Base-by-base conservation (phyloP, 2,329 filamentous ascomycete species). In the Verticillium dahliae region DNA sequence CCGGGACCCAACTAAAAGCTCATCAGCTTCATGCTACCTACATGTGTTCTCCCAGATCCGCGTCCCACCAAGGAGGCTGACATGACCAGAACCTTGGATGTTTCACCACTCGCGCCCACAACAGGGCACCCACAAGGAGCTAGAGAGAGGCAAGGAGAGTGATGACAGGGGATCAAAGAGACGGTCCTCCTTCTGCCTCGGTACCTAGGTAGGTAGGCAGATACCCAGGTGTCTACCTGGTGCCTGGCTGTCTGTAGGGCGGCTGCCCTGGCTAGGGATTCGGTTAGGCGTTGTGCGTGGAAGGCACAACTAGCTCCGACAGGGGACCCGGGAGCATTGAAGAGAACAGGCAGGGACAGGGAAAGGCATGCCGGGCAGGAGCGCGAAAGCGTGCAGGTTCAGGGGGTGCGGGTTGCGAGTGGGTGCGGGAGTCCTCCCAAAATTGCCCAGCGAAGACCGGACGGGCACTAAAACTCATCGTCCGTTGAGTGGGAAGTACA, bases 381-480 rank as follows among this genome's bases (percentile, higher is more conserved):
- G 45, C 45, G 41, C 41, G 15, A 50, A 50, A 50, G 15, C 41
- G 41, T 50, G 18, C 45, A 52, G 45, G 45, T 52, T 52, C 45
- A 52, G 18, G 45, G 45, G 45, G 45, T 31, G 18, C 18, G n/a
- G n/a, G 45, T 52, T 52, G 45, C 18, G 45, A 18, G 45, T 52
- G n/a, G 18, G 18, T 52, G 18, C 45, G 45, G 45, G 45, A 52
- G 45, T 37, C 37, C 56, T 50, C 52, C 60, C 39, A 63, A 60
- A 60, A 56, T 56, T 31, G 33, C 38, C 50, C 57, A 63, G 61
- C 50, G 56, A 57, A 59, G 33, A 35, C 15, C 52, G 34, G 52
- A 60, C 62, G 57, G 62, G 52, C 60, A 61, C 57, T 61, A 61
- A 58, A 38, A 61, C 27, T 35, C 31, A 57, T 38, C 55, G 35